Percentiles rank a stretch among this genome's conserved stretches.
These are phyloP conservation scores for Hymenoscyphus scutula DNA, from an alignment of 2,329 filamentous ascomycete genomes.

Conservation along the genomic window DNA sequence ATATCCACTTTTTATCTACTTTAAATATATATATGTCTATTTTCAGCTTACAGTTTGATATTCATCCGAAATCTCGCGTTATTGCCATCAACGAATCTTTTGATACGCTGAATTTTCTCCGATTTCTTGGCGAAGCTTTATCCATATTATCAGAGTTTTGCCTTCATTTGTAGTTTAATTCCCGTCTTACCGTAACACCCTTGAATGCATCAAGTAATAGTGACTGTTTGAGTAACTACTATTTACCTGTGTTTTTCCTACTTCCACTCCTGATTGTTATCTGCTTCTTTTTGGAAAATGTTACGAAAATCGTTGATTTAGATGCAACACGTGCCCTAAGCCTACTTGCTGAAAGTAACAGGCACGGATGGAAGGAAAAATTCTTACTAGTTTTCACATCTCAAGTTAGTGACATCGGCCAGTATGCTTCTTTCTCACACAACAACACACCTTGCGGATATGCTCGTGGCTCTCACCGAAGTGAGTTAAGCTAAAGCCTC, in stretches of 20 bases:
- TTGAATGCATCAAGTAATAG: conserved; percentile 11
- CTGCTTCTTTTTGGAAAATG: neutral
- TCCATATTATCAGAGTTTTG: conserved; percentile 11
- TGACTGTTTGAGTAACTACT: neutral
- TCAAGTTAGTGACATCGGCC: neutral
- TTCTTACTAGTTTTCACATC: neutral
- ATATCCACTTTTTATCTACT: neutral
- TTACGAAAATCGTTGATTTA: neutral
- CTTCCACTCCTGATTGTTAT: neutral
- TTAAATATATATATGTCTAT: neutral
- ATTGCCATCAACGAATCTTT: neutral
- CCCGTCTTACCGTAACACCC: conserved; percentile 4
- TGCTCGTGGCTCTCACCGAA: neutral
- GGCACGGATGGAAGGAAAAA: neutral
- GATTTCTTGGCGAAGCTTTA: conserved; percentile 12
- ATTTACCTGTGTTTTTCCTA: neutral
- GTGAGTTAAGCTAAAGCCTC: neutral
- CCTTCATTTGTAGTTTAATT: conserved; percentile 6
- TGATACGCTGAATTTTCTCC: conserved; percentile 9
- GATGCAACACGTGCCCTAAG: neutral
- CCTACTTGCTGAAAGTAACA: neutral
- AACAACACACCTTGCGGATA: neutral
- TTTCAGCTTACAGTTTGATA: neutral
- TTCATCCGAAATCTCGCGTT: neutral
- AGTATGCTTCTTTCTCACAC: neutral